phyloP scores from a whole-genome alignment of 495 filamentous ascomycete species.

The Neurospora discreta region DNA sequence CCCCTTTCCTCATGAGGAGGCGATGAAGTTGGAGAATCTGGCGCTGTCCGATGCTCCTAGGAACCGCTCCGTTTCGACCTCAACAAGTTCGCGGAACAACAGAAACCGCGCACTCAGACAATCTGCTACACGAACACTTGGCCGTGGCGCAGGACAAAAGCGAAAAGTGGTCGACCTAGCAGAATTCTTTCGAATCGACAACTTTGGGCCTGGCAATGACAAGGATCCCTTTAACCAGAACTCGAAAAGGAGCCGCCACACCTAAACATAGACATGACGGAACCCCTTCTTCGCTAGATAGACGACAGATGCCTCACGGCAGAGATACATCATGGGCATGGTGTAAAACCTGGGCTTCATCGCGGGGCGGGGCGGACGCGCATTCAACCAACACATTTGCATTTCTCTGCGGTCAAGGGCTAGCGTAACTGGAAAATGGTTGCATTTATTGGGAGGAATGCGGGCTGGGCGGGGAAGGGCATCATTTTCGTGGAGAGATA shows the following conservation, averaged over 20 bases:
- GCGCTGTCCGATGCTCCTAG: constrained; percentile 34
- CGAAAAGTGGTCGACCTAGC: constrained; percentile 56
- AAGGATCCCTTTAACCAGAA: constrained; percentile 55
- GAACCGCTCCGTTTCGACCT: constrained; percentile 27
- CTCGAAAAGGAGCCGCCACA: constrained; percentile 62
- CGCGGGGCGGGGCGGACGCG: not conserved
- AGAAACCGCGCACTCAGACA: constrained; percentile 28
- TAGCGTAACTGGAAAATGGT: not conserved
- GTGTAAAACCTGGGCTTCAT: not conserved
- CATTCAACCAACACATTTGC: not conserved
- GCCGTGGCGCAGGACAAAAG: constrained; percentile 61
- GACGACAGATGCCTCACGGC: not conserved
- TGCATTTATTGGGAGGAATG: not conserved
- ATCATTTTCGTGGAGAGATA: not conserved
- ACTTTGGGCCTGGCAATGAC: constrained; percentile 41
- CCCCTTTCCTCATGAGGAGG: constrained; percentile 58
- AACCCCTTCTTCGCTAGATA: not conserved
- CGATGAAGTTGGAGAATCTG: constrained; percentile 45
- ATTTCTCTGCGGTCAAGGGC: not conserved
- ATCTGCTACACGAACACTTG: constrained; percentile 29
- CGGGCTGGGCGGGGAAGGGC: not conserved
- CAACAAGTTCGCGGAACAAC: constrained; percentile 42
- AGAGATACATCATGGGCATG: not conserved
- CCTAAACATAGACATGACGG: constrained; percentile 26
- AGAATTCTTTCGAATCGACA: constrained; percentile 76